phyloP scores from a whole-genome alignment of 2,329 filamentous ascomycete species.

The Calonectria hongkongensis region DNA sequence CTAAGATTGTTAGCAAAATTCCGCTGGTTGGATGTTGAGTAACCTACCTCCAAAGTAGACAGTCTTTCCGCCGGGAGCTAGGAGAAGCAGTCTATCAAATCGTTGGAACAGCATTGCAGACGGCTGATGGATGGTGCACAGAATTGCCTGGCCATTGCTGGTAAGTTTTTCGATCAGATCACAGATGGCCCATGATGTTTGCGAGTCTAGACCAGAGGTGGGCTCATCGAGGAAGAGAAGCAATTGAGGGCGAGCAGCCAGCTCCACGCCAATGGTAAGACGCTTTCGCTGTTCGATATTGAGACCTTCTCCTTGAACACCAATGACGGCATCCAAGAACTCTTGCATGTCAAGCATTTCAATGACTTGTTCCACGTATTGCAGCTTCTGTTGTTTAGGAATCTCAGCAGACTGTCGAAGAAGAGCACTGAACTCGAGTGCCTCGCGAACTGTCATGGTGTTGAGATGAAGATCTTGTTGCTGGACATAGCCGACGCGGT shows the following conservation, averaged over 20 bases:
- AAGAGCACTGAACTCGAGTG: conserved; percentile 76
- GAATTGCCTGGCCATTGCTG: conserved; percentile 64
- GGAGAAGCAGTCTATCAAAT: conserved; percentile 73
- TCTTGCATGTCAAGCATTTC: conserved; percentile 68
- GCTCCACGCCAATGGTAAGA: conserved; percentile 84
- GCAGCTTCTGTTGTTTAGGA: conserved; percentile 57
- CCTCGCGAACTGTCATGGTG: conserved; percentile 77
- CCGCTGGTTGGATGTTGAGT: accelerated
- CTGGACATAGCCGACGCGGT: conserved; percentile 83
- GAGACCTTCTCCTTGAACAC: conserved; percentile 70
- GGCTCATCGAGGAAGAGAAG: conserved; percentile 87
- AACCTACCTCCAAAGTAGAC: conserved; percentile 75
- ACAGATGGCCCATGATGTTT: conserved; percentile 85
- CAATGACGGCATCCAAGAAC: conserved; percentile 79
- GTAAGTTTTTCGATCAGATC: conserved; percentile 81
- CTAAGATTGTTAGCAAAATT: conserved; percentile 17
- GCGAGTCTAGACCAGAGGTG: conserved; percentile 84
- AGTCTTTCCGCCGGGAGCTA: conserved; percentile 74
- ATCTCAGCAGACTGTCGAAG: conserved; percentile 79
- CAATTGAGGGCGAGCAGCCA: conserved; percentile 83
- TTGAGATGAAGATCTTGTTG: conserved; percentile 83
- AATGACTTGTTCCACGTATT: conserved; percentile 57
- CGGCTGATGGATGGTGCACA: conserved; percentile 70
- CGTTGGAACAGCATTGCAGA: conserved; percentile 66
- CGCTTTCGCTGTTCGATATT: conserved; percentile 70